Evolutionary conservation across 768 basidiomycete species (phyloP), one percentile per base, ranked within the genome.

Genomic region (Serendipita sp.): DNA sequence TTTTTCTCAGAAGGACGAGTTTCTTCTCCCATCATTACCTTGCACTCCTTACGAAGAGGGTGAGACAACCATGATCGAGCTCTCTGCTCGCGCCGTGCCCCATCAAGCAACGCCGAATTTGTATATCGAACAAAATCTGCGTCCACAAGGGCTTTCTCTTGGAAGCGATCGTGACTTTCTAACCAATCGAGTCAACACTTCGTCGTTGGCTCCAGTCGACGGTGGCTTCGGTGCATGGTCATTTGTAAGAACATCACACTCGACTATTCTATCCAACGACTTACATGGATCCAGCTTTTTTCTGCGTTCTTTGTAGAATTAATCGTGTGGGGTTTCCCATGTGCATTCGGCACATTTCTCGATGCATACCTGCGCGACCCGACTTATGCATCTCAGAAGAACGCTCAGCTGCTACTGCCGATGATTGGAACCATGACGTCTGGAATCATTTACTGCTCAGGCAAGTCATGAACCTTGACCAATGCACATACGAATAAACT

Each of bases 251-350:
- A 10, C 56, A n/a, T 8, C 44, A 23, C 28, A 23, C 7, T 45
- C 15, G 47, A 7, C n/a, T 54, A 64, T n/a, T 15, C 15, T 45
- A 13, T 44, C 38, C 45, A 45, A 15, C 11, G 1, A 44, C 16
- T 62, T 5, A 34, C 13, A 7, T 3, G 28, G 46, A 45, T 3
- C 35, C 56, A 73, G 73, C 67, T 73, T 18, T 66, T 68, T 36
- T 70, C 70, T 16, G 69, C 72, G 2, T 73, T 72, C 54, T 56
- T 72, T 32, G 68, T 73, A 15, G 70, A 72, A 54, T 68, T 66
- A 3, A 66, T 73, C 28, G 71, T 74, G 0, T 75, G 74, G 74
- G 72, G 70, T 0, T 72, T 73, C 44, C 72, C 73, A 1, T 68
- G 56, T 46, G 67, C 73, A 3, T 73, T 68, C 56, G 73, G 73